Conservation (phyloP, 192 early-diverging fungal species). For the Coemansia interrupta region DNA sequence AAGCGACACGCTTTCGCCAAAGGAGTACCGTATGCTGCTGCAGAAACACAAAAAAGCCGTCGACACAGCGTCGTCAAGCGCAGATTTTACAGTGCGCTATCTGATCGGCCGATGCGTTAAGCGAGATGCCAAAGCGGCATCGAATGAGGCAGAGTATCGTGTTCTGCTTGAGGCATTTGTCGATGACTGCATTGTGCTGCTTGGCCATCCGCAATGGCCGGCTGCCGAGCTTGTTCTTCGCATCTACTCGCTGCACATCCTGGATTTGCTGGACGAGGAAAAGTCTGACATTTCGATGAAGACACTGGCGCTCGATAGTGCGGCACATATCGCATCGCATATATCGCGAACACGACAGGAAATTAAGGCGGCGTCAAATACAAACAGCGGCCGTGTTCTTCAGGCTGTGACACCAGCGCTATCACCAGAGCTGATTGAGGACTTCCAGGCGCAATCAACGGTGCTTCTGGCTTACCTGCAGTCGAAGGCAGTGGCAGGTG, state of each 20-base stretch:
- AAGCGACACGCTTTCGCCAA: slow-evolving; percentile 21
- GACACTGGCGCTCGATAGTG: slow-evolving; percentile 61
- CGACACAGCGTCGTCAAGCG: slow-evolving; percentile 56
- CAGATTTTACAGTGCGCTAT: slow-evolving; percentile 60
- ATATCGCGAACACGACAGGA: slow-evolving; percentile 30
- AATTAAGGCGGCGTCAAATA: slow-evolving; percentile 1
- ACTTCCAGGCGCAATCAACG: slow-evolving; percentile 17
- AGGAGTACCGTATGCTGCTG: slow-evolving; percentile 37
- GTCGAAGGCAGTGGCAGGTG: slow-evolving; percentile 22
- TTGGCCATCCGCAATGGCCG: slow-evolving; percentile 89
- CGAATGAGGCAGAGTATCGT: slow-evolving; percentile 71
- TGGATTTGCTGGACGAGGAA: slow-evolving; percentile 62
- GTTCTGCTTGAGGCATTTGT: slow-evolving; percentile 67
- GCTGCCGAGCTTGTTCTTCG: slow-evolving; percentile 70
- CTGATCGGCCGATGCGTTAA: slow-evolving; percentile 57
- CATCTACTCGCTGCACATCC: slow-evolving; percentile 67
- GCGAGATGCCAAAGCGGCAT: slow-evolving; percentile 38
- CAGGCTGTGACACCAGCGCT: slow-evolving; percentile 12
- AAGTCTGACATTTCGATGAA: slow-evolving; percentile 57
- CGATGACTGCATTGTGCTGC: slow-evolving; percentile 64
- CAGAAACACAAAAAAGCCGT: slow-evolving; percentile 46
- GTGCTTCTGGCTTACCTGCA: slow-evolving; percentile 35
- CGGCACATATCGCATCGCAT: slow-evolving; percentile 61
- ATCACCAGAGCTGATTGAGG: slow-evolving; percentile 23
- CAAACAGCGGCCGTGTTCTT: not conserved